These are phyloP conservation scores for Magnolia changhungtana DNA, from an alignment of 164 flowering plant species.

Conservation along the genomic window DNA sequence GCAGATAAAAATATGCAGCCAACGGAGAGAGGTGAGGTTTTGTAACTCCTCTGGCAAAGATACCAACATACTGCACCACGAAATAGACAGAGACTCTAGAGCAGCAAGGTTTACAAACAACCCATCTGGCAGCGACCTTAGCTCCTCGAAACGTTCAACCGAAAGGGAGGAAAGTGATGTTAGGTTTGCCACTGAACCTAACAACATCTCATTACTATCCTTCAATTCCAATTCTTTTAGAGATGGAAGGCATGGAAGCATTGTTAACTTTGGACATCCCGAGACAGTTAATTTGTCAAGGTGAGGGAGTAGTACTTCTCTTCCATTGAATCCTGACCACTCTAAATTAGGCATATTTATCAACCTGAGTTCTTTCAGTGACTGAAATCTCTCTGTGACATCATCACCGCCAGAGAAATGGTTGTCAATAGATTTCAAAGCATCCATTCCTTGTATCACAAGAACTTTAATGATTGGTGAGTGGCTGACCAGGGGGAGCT, in stretches of 20 bases:
- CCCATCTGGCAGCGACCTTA: no score
- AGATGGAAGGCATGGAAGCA: constrained; percentile 6
- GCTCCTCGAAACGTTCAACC: background rate
- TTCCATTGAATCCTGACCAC: constrained; percentile 7
- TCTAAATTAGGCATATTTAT: constrained; percentile 8
- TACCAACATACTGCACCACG: constrained; percentile 5
- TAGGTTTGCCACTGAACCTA: background rate
- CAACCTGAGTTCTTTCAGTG: constrained; percentile 7
- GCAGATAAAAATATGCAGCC: background rate
- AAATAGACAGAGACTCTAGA: background rate
- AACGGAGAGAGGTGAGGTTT: constrained; percentile 1
- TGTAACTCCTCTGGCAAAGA: background rate
- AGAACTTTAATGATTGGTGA: constrained; percentile 12
- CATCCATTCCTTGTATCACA: background rate
- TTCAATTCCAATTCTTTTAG: background rate
- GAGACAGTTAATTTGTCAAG: background rate
- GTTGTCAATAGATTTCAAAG: background rate
- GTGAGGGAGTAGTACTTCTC: background rate
- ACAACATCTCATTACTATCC: background rate
- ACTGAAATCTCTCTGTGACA: constrained; percentile 2
- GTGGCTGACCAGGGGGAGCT: constrained; percentile 16
- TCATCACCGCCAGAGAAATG: background rate
- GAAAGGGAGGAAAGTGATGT: background rate
- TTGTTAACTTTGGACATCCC: constrained; percentile 14
- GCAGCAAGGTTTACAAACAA: background rate